Conservation (phyloP, 1,284 basidiomycete genomes). For the Pholiota adiposa region DNA sequence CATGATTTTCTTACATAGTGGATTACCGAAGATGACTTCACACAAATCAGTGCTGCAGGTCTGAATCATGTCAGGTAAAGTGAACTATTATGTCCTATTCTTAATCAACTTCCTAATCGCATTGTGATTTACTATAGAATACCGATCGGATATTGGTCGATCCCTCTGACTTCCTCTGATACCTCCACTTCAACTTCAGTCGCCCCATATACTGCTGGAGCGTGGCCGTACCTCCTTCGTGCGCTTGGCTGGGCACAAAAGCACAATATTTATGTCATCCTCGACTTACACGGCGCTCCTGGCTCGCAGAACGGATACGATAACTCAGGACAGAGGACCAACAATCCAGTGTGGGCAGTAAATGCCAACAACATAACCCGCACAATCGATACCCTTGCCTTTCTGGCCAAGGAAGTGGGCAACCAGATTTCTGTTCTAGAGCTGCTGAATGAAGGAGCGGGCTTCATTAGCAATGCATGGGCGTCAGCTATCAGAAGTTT, state of each 20-base stretch:
- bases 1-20: conserved; percentile 38
- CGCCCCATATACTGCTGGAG: conserved; percentile 64
- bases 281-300: conserved; percentile 76
- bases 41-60: conserved; percentile 67
- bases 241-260: conserved; percentile 69
- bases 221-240: conserved; percentile 69
- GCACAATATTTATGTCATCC: conserved; percentile 60
- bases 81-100: not conserved
- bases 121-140: conserved; percentile 46
- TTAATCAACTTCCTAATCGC: conserved; percentile 1
- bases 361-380: conserved; percentile 60
- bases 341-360: conserved; percentile 64
- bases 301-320: conserved; percentile 81
- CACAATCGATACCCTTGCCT: conserved; percentile 67
- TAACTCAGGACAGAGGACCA: conserved; percentile 80
- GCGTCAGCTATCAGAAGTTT: conserved; percentile 49
- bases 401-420: conserved; percentile 57
- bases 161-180: conserved; percentile 58
- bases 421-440: conserved; percentile 64
- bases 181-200: conserved; percentile 53
- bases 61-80: conserved; percentile 75
- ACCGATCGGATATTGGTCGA: conserved; percentile 79
- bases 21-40: conserved; percentile 76
- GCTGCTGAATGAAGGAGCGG: conserved; percentile 67
- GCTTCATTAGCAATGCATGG: conserved; percentile 49